Evolutionary conservation across 2,329 filamentous ascomycete genomes (phyloP).

Genomic region (Aureobasidium sp.): DNA sequence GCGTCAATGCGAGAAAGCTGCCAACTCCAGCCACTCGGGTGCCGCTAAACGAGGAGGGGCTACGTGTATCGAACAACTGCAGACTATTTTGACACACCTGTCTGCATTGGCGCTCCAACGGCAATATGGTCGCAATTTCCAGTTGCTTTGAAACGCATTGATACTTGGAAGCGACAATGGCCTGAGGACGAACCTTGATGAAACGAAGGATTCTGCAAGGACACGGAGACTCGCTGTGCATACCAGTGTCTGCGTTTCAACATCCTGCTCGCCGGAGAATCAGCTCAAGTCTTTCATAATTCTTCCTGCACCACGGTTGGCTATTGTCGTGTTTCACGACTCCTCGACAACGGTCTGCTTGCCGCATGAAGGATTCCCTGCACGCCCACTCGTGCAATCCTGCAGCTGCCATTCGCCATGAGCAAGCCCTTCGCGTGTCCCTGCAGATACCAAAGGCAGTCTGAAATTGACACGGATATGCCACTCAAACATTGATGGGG

Average conservation of each 20-base stretch:
- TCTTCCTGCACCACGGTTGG: neutral
- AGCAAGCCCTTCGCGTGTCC: too few species aligned
- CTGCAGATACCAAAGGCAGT: too few species aligned
- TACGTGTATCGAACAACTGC: slow-evolving; percentile 1
- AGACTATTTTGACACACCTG: neutral
- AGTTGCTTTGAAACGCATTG: neutral
- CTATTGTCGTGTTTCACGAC: neutral
- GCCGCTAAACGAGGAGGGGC: slow-evolving; percentile 8
- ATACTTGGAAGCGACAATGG: neutral
- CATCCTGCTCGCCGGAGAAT: neutral
- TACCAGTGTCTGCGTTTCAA: neutral
- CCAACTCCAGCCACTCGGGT: slow-evolving; percentile 10
- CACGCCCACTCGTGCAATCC: too few species aligned
- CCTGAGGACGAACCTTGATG: neutral
- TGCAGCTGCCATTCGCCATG: too few species aligned
- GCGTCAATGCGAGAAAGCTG: neutral
- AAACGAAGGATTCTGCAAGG: neutral
- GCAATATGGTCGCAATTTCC: slow-evolving; percentile 5
- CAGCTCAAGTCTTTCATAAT: neutral
- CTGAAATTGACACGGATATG: too few species aligned
- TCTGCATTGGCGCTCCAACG: slow-evolving; percentile 9
- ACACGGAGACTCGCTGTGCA: neutral
- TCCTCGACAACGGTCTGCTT: neutral
- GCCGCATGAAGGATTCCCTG: too few species aligned
- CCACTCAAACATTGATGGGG: too few species aligned